Percentiles rank a stretch among this genome's conserved stretches.
These are phyloP conservation scores for Biscogniauxia mediterranea DNA, from an alignment of 2,329 filamentous ascomycete genomes.

Conservation along the genomic window DNA sequence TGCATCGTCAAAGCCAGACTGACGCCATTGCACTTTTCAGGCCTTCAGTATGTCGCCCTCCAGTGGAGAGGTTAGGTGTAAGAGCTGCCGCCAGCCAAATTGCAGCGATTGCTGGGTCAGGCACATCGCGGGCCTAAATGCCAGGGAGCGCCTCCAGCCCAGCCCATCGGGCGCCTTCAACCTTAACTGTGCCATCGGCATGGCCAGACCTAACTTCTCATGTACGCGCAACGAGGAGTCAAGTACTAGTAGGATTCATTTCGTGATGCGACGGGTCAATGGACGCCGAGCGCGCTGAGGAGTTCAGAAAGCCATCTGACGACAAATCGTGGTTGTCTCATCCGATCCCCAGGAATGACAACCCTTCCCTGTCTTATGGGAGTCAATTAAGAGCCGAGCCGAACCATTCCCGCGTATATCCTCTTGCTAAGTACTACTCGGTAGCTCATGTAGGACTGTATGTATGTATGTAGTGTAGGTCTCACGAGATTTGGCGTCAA, in stretches of 20 bases:
- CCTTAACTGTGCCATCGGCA: conserved; percentile 5
- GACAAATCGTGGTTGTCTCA: conserved; percentile 13
- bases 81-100: conserved; percentile 21
- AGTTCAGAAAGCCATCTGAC: conserved; percentile 5
- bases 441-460: too few species aligned
- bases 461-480: not conserved
- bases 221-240: conserved; percentile 12
- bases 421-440: not conserved
- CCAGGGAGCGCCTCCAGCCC: conserved; percentile 4
- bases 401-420: not conserved
- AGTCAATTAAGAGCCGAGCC: conserved; percentile 10
- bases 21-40: conserved; percentile 9
- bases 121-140: conserved; percentile 5
- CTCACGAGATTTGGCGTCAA: not conserved
- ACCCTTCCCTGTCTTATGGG: conserved; percentile 3
- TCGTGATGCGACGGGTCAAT: conserved; percentile 5
- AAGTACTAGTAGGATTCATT: not conserved
- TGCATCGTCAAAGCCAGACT: conserved; percentile 4
- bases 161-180: conserved; percentile 1
- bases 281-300: conserved; percentile 6
- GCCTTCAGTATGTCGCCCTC: conserved; percentile 9
- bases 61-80: conserved; percentile 13
- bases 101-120: conserved; percentile 6
- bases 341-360: conserved; percentile 6
- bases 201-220: conserved; percentile 2